A percentile compares a stretch with the other conserved stretches of the same genome.
Conservation (phyloP, 306 rosid genomes). For the Chamaecrista fasciculata region DNA sequence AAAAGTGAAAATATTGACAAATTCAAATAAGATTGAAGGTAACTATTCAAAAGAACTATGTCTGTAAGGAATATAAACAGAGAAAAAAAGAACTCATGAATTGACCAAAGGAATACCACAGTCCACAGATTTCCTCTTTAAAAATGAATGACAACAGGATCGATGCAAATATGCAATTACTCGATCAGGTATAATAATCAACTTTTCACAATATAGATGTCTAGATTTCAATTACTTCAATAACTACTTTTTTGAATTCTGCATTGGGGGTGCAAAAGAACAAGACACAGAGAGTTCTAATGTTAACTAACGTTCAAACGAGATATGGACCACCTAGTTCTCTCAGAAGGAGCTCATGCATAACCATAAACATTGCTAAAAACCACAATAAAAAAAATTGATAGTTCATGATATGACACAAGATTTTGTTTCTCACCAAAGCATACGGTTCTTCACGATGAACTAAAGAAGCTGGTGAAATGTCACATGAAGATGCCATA, state of each 20-base stretch:
- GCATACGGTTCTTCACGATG: conserved; percentile 83
- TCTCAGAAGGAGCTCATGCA: background rate
- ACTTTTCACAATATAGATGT: conserved; percentile 4
- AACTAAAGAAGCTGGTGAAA: conserved; percentile 64
- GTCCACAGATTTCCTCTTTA: conserved; percentile 8
- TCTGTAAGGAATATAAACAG: conserved; percentile 7
- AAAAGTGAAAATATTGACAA: conserved; percentile 32
- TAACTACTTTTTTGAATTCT: conserved; percentile 13
- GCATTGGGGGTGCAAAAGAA: background rate
- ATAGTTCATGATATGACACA: conserved; percentile 7
- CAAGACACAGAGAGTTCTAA: background rate
- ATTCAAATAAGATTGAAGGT: background rate
- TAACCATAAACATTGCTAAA: background rate
- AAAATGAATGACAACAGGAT: conserved; percentile 2
- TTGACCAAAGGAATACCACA: conserved; percentile 12
- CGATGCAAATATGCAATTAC: conserved; percentile 18
- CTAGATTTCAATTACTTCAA: conserved; percentile 8
- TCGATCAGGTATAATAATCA: conserved; percentile 7
- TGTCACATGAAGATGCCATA: conserved; percentile 53
- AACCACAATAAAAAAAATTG: background rate
- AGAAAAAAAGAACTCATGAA: background rate
- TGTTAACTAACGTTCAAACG: background rate
- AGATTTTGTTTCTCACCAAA: conserved; percentile 45
- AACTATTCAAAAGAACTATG: conserved; percentile 16
- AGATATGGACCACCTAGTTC: conserved; percentile 6